phyloP scores from a whole-genome alignment of 176 grass and related monocot genomes.

The Oryza brachyantha region DNA sequence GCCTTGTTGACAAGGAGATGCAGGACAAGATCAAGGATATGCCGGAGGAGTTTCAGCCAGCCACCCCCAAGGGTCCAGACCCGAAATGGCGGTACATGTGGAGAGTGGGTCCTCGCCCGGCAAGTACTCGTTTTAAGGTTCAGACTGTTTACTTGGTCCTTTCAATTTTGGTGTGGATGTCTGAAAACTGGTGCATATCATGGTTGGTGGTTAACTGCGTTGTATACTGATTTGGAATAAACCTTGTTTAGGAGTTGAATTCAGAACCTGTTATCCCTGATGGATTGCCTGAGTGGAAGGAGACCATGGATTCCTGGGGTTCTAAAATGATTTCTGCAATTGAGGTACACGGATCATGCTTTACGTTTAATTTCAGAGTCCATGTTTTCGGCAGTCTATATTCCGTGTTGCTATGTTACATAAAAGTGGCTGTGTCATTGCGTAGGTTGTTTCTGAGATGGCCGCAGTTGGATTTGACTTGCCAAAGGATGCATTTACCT shows the following conservation, averaged over 20 bases:
- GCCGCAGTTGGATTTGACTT: constrained; percentile 89
- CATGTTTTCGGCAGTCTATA: not conserved
- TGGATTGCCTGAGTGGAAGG: constrained; percentile 92
- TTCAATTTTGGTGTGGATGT: not conserved
- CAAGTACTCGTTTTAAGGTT: constrained; percentile 77
- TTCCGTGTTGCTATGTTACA: not conserved
- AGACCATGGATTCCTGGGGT: constrained; percentile 93
- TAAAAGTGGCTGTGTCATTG: not conserved
- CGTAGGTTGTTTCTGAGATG: constrained; percentile 92
- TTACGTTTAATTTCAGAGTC: not conserved
- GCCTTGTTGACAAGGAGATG: constrained; percentile 82
- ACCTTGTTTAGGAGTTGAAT: constrained; percentile 73
- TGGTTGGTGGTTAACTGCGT: not conserved
- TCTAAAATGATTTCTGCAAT: constrained; percentile 94
- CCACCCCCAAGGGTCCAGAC: constrained; percentile 77
- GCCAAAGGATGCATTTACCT: constrained; percentile 84
- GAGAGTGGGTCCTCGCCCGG: constrained; percentile 82
- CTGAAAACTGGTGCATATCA: not conserved
- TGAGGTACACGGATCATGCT: constrained; percentile 41
- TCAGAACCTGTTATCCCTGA: constrained; percentile 95
- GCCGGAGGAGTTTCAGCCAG: constrained; percentile 68
- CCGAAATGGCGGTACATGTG: constrained; percentile 99
- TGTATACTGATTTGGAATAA: not conserved
- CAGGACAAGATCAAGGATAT: constrained; percentile 73
- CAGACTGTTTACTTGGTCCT: not conserved